Conservation (phyloP, 2,329 filamentous ascomycete genomes). For the Claviceps purpurea region DNA sequence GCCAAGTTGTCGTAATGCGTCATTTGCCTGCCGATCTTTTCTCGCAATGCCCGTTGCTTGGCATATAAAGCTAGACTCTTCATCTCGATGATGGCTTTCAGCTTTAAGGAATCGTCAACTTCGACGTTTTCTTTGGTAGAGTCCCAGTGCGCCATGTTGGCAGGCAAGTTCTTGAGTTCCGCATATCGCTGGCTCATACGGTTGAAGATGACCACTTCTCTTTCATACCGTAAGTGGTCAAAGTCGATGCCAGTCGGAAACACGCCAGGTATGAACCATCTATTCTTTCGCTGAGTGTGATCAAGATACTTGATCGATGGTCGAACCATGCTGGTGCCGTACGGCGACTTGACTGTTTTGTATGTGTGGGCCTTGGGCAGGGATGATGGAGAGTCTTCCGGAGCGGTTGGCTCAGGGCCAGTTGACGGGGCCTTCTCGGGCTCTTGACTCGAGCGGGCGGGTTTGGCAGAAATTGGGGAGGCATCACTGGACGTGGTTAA, state of each 20-base stretch:
- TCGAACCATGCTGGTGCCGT: conserved; percentile 39
- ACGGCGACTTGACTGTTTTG: conserved; percentile 65
- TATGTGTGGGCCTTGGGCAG: conserved; percentile 39
- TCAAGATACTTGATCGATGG: conserved; percentile 63
- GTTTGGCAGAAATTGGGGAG: conserved; percentile 23
- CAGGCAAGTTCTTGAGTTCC: conserved; percentile 71
- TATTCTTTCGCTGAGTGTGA: conserved; percentile 61
- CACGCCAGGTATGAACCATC: conserved; percentile 71
- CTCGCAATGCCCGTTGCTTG: conserved; percentile 75
- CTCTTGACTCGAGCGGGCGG: conserved; percentile 18
- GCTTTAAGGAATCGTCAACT: conserved; percentile 70
- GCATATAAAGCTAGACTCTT: conserved; percentile 80
- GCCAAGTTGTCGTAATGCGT: conserved; percentile 90
- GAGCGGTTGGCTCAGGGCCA: conserved; percentile 20
- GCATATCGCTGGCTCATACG: conserved; percentile 73
- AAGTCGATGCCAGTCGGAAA: conserved; percentile 83
- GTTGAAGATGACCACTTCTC: conserved; percentile 81
- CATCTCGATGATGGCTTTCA: conserved; percentile 87
- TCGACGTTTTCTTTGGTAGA: conserved; percentile 52
- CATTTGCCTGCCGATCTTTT: conserved; percentile 82
- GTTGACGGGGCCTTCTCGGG: conserved; percentile 22
- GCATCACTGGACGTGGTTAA: conserved; percentile 37
- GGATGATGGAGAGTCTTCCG: conserved; percentile 18
- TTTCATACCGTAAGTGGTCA: conserved; percentile 72
- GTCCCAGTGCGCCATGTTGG: conserved; percentile 81